These are phyloP conservation scores for Aspergillus leporis DNA, from an alignment of 495 filamentous ascomycete genomes.

Conservation along the genomic window DNA sequence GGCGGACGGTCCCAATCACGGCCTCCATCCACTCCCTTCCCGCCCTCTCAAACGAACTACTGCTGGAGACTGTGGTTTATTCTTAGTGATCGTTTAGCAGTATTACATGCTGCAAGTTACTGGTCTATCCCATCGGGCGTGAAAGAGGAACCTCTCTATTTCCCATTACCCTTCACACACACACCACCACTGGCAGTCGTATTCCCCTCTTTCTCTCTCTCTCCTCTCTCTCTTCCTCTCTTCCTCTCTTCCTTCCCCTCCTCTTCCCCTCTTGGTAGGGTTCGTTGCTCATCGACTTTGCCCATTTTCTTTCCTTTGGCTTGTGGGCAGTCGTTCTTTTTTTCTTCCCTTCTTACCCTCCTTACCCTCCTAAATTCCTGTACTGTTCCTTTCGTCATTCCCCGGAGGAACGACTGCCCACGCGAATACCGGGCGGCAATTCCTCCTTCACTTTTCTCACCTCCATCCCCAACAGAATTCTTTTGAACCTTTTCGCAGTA, in stretches of 20 bases:
- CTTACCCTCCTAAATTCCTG: constrained; percentile 22
- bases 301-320: constrained; percentile 26
- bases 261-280: constrained; percentile 21
- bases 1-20: constrained; percentile 22
- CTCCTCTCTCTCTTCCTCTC: constrained; percentile 15
- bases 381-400: constrained; percentile 33
- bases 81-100: constrained; percentile 15
- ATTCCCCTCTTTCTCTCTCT: constrained; percentile 17
- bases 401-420: constrained; percentile 45
- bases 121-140: not conserved
- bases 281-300: constrained; percentile 20
- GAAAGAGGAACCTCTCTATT: constrained; percentile 3
- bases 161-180: constrained; percentile 23
- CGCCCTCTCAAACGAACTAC: constrained; percentile 21
- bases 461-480: not conserved
- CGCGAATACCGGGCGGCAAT: constrained; percentile 23
- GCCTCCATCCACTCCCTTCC: constrained; percentile 18
- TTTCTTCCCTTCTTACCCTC: constrained; percentile 16
- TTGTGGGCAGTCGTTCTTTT: constrained; percentile 30
- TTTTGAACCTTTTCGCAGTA: not conserved
- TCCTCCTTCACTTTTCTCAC: constrained; percentile 11
- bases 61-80: constrained; percentile 17
- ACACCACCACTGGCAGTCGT: not conserved
- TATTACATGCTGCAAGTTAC: constrained; percentile 2
- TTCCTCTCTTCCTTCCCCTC: constrained; percentile 18